Evolutionary conservation across 768 basidiomycete species (phyloP).

Genomic region (Calvatia gigantea): DNA sequence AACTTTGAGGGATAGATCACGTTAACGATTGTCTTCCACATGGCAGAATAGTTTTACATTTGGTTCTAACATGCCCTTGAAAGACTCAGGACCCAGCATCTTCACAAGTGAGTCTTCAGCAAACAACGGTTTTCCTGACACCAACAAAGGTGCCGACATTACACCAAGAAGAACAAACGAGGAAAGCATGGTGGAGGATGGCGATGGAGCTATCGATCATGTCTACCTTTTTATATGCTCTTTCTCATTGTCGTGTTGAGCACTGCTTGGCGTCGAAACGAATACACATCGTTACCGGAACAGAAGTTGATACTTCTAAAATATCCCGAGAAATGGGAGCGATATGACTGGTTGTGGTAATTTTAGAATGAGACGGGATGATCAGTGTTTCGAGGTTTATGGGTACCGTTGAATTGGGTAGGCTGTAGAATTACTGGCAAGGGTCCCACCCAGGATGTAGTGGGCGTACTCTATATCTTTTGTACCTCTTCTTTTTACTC

Average conservation of each 20-base stretch:
- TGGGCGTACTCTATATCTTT: no score
- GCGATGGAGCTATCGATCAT: not conserved
- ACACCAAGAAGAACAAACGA: not conserved
- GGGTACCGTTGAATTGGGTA: no score
- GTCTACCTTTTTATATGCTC: not conserved
- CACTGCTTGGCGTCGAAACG: conserved; percentile 5
- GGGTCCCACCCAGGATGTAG: no score
- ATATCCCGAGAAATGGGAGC: not conserved
- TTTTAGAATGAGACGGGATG: no score
- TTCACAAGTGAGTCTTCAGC: conserved; percentile 59
- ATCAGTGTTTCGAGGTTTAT: no score
- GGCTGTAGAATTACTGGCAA: no score
- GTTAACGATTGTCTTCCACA: not conserved
- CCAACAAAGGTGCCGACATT: conserved; percentile 40
- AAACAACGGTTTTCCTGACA: conserved; percentile 39
- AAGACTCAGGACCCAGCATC: conserved; percentile 64
- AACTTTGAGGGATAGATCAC: conserved; percentile 34
- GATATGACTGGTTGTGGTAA: no score
- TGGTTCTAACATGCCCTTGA: conserved; percentile 64
- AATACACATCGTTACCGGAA: not conserved
- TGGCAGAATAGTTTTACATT: conserved; percentile 49
- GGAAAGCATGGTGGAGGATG: not conserved
- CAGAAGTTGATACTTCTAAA: not conserved
- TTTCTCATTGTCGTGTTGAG: conserved; percentile 1
- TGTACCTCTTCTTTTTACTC: no score